phyloP scores from a whole-genome alignment of 768 basidiomycete genomes.

The Tricholoma sp. region DNA sequence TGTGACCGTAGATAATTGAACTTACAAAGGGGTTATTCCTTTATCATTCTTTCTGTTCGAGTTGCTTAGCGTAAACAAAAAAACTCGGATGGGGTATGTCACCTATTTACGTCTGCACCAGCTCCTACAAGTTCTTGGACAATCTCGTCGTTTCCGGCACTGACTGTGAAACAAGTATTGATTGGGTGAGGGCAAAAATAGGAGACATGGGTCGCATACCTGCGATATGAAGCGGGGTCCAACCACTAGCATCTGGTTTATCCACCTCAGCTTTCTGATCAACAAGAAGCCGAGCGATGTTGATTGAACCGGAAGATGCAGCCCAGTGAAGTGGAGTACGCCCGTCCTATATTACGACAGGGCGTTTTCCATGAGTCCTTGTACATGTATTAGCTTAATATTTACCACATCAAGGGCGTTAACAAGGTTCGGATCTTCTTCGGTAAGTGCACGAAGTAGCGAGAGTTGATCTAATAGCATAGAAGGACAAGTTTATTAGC shows the following conservation, averaged over 20 bases:
- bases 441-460: conserved; percentile 60
- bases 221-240: conserved; percentile 80
- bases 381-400: background rate
- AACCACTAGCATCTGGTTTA: conserved; percentile 59
- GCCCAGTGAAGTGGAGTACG: conserved; percentile 87
- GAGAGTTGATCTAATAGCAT: conserved; percentile 57
- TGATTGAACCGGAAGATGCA: conserved; percentile 65
- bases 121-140: conserved; percentile 76
- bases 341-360: conserved; percentile 47
- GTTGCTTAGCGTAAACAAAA: conserved; percentile 12
- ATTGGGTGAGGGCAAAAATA: conserved; percentile 5
- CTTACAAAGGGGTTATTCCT: conserved; percentile 80
- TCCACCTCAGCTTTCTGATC: conserved; percentile 68
- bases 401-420: conserved; percentile 61
- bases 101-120: conserved; percentile 74
- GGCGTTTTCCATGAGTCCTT: background rate
- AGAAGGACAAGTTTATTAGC: conserved; percentile 1
- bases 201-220: conserved; percentile 31
- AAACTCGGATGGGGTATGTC: conserved; percentile 15
- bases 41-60: conserved; percentile 63
- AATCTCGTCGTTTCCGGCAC: conserved; percentile 73
- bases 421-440: conserved; percentile 56
- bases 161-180: conserved; percentile 43
- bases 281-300: conserved; percentile 63
- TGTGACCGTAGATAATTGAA: conserved; percentile 9